Base-by-base conservation (phyloP, 129 eudicot species). In the Calendula officinalis region DNA sequence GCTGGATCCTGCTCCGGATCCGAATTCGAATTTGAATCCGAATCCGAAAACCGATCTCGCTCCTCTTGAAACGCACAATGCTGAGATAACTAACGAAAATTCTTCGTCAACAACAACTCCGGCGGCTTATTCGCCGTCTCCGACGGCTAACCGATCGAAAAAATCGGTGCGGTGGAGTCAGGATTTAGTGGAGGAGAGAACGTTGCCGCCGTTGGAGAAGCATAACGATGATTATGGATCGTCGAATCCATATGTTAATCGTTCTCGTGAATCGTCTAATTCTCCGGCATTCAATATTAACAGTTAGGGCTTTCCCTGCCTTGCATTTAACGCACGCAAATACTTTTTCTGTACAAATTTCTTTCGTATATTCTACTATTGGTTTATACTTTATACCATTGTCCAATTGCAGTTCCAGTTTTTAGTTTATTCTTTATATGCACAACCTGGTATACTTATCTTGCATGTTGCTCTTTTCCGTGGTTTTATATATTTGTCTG, bases 91-190 rank as follows among this genome's bases (percentile, higher is more conserved):
- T 11, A 73, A 66, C 8, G 77, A 63, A 39, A 8, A 45, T 54
- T 72, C 64, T 33, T 64, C 77, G 57, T 74, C 78, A 58, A 57
- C 78, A 41, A 12, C 73, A 46, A 33, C 10, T 12, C 14, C 78
- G 37, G 33, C 62, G n/a, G 55, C 36, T 39, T 50, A 50, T 39
- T 72, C 77, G 57, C 69, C 79, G 30, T 22, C 10, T 12, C 14
- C 78, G 37, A 16, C 62, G 55, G 64, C 71, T 10, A 57, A 56
- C 13, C 79, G 78, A 49, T 68, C 86, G 80, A 86, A 78, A 77
- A 89, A 85, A 67, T 89, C 96, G 36, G 96, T 89, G 60, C 71
- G 76, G 52, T 89, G 96, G 96, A 89, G 96, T 67, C 69, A 77
- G 58, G 90, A 89, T 53, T 76, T 89, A 82, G 94, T 85, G 45